A percentile compares a stretch with the other conserved stretches of the same genome.
These are phyloP conservation scores for Calonectria hawksworthii DNA, from an alignment of 2,329 filamentous ascomycete species.

Conservation along the genomic window DNA sequence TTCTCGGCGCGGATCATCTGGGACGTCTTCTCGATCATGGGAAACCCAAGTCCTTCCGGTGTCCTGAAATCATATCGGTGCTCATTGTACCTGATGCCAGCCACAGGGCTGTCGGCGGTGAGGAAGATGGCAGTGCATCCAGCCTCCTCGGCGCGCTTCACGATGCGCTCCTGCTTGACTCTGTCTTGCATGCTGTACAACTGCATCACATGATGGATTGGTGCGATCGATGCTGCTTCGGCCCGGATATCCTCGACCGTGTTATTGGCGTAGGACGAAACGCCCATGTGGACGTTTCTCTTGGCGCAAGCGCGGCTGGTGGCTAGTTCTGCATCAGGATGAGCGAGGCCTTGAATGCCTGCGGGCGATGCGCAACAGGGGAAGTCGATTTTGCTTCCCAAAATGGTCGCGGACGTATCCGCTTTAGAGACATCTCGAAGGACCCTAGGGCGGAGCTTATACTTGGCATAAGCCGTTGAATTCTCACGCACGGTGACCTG, in stretches of 20 bases:
- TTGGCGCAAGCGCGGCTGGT: conserved; percentile 60
- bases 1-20: background rate
- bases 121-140: conserved; percentile 18
- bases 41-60: background rate
- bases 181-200: conserved; percentile 22
- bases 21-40: conserved; percentile 12
- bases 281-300: conserved; percentile 59
- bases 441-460: conserved; percentile 16
- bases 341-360: conserved; percentile 66
- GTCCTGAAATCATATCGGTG: conserved; percentile 10
- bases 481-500: conserved; percentile 22
- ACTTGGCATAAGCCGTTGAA: conserved; percentile 1
- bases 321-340: conserved; percentile 62
- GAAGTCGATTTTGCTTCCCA: conserved; percentile 52
- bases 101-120: conserved; percentile 21
- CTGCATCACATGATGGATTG: conserved; percentile 6
- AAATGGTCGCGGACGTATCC: background rate
- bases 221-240: background rate
- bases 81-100: conserved; percentile 19
- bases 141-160: conserved; percentile 14
- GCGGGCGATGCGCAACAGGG: conserved; percentile 66
- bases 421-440: conserved; percentile 19
- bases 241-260: conserved; percentile 1
- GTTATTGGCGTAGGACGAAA: conserved; percentile 56
- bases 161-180: conserved; percentile 1